Evolutionary conservation across 2,329 filamentous ascomycete genomes (phyloP).

Genomic region (Fusarium austroafricanum): DNA sequence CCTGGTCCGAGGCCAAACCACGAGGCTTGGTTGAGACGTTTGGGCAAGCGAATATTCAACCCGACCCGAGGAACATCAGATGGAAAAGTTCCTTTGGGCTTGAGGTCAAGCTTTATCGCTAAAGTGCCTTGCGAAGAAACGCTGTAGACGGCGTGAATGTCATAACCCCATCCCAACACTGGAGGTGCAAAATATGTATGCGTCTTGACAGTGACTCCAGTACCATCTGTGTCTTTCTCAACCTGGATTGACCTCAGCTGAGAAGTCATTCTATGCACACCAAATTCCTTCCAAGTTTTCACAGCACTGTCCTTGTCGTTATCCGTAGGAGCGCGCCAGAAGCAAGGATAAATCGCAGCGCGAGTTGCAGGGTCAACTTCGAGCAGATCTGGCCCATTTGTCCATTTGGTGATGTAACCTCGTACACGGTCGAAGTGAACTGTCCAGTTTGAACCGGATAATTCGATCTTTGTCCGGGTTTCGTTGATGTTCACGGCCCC

Average conservation of each 20-base stretch:
- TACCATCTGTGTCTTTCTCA: accelerated
- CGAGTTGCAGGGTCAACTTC: not conserved
- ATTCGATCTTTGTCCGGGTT: not conserved
- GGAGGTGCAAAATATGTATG: conserved; percentile 5
- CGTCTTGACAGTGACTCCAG: not conserved
- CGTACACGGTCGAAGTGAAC: conserved; percentile 2
- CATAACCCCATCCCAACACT: conserved; percentile 17
- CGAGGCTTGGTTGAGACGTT: not conserved
- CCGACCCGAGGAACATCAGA: conserved; percentile 4
- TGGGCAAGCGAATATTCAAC: conserved; percentile 5
- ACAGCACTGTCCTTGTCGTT: conserved; percentile 13
- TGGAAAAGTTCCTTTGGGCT: not conserved
- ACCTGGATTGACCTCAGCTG: conserved; percentile 9
- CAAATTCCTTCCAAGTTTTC: conserved; percentile 6
- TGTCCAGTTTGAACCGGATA: not conserved
- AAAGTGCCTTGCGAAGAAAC: not conserved
- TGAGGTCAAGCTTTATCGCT: not conserved
- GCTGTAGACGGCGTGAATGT: not conserved
- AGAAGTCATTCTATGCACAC: conserved; percentile 15
- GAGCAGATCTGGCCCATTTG: not conserved
- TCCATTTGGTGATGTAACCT: conserved; percentile 16
- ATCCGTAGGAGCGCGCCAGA: conserved; percentile 16
- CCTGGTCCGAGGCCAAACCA: conserved; percentile 14
- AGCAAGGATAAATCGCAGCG: conserved; percentile 8
- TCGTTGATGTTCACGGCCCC: not conserved